phyloP scores from a whole-genome alignment of 2,329 filamentous ascomycete genomes.

The Thelonectria blattea region DNA sequence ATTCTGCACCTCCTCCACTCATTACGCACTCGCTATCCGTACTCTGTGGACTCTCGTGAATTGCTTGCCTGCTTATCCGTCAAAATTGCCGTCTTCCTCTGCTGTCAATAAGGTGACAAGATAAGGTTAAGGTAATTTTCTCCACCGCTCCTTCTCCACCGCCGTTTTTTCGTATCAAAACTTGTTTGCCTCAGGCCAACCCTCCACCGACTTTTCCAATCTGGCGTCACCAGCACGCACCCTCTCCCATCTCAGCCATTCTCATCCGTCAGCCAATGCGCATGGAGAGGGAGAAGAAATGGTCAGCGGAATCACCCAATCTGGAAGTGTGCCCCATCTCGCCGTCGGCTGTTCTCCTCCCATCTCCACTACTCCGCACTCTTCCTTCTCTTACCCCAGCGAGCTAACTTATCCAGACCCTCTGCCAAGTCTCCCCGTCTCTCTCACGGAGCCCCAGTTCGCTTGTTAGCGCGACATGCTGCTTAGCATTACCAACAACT shows the following conservation, averaged over 20 bases:
- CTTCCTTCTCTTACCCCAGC: slow-evolving; percentile 19
- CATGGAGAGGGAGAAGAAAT: neutral
- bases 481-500: slow-evolving; percentile 24
- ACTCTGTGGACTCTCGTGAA: neutral
- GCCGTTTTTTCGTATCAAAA: neutral
- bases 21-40: neutral
- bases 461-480: neutral
- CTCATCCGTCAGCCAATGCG: neutral
- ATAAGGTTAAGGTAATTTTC: slow-evolving; percentile 22
- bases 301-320: neutral
- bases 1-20: neutral
- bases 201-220: slow-evolving; percentile 1
- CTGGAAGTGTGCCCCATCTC: slow-evolving; percentile 21
- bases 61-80: neutral
- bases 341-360: slow-evolving; percentile 11
- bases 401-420: neutral
- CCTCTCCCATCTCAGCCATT: neutral
- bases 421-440: neutral
- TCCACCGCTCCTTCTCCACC: slow-evolving; percentile 9
- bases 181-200: neutral
- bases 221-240: neutral
- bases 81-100: neutral
- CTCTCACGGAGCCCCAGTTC: slow-evolving; percentile 7
- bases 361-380: slow-evolving; percentile 37
- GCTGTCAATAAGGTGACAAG: slow-evolving; percentile 18